phyloP scores from a whole-genome alignment of 78 protist genomes.

The Planoprotostelium fungivorum region DNA sequence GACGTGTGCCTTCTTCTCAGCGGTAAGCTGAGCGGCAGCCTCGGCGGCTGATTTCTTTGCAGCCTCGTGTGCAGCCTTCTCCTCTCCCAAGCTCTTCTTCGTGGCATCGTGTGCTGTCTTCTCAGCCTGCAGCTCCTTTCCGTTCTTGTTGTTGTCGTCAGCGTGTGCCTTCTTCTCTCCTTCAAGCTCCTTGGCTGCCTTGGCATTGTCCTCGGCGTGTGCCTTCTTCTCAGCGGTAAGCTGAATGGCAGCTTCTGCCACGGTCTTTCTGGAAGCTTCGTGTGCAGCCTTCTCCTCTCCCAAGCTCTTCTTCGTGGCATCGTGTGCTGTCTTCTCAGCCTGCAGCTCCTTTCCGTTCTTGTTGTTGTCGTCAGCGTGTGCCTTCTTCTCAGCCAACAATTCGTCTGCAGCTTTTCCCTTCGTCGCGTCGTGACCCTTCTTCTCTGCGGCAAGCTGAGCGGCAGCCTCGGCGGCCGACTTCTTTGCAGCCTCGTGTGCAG shows the following conservation, averaged over 20 bases:
- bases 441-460: neutral
- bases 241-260: neutral
- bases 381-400: neutral
- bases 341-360: neutral
- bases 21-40: neutral
- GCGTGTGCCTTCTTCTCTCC: too few species aligned
- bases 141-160: too few species aligned
- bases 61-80: neutral
- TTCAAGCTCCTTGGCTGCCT: too few species aligned
- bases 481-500: neutral
- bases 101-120: too few species aligned
- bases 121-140: too few species aligned
- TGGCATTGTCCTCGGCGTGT: neutral
- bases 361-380: too few species aligned
- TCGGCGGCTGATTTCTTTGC: neutral
- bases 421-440: neutral
- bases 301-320: neutral
- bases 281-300: neutral
- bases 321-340: neutral
- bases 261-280: neutral
- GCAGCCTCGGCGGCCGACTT: neutral
- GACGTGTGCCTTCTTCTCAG: neutral
- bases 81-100: too few species aligned
- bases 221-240: neutral
- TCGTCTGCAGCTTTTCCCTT: neutral